phyloP scores from a whole-genome alignment of 106 monocot species.

The Hemerocallis citrina region DNA sequence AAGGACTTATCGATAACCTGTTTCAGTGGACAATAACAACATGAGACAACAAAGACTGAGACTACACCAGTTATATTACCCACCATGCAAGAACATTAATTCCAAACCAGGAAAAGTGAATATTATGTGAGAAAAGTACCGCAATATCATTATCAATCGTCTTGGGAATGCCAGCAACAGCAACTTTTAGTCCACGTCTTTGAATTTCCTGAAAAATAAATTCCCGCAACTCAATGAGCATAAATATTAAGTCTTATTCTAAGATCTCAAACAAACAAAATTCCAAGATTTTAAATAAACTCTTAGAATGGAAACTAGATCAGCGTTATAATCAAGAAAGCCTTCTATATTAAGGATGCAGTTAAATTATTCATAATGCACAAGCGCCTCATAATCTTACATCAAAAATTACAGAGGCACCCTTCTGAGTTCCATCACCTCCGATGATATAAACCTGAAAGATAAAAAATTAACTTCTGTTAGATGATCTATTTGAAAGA shows the following conservation, averaged over 20 bases:
- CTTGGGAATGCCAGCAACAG: slow-evolving; percentile 67
- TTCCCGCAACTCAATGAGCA: not conserved
- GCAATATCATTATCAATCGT: slow-evolving; percentile 77
- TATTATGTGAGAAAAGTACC: slow-evolving; percentile 23
- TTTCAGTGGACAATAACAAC: not conserved
- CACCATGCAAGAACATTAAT: not conserved
- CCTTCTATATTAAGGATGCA: no score
- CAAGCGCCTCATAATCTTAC: slow-evolving; percentile 22
- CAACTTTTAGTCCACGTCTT: slow-evolving; percentile 61
- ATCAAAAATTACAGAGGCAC: slow-evolving; percentile 88
- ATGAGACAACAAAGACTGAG: not conserved
- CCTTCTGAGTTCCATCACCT: slow-evolving; percentile 88
- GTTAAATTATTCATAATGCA: not conserved
- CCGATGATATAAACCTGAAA: slow-evolving; percentile 81
- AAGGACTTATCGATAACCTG: slow-evolving; percentile 78
- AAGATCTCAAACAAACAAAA: not conserved
- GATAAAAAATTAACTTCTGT: no score
- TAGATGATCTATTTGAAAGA: no score
- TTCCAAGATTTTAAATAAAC: no score
- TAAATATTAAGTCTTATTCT: not conserved
- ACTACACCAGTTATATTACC: not conserved
- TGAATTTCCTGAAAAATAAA: slow-evolving; percentile 44
- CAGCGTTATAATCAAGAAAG: no score
- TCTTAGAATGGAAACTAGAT: no score
- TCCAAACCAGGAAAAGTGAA: not conserved